These are phyloP conservation scores for Kregervanrija delftensis DNA, from an alignment of 805 yeast genomes.

Conservation along the genomic window DNA sequence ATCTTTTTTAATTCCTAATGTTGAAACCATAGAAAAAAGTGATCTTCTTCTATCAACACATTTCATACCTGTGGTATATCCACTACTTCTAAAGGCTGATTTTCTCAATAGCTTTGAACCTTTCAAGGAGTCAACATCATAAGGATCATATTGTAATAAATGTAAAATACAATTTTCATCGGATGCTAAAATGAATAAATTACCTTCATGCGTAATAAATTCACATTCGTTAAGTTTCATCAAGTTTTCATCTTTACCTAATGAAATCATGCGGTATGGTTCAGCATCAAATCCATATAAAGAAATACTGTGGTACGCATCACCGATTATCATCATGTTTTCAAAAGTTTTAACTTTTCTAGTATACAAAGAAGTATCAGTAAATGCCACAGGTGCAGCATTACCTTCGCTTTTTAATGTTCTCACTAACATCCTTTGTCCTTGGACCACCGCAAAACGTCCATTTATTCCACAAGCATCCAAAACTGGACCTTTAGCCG, in stretches of 20 bases:
- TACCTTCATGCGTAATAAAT: slow-evolving; percentile 65
- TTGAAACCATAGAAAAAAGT: slow-evolving; percentile 24
- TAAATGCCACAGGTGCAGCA: slow-evolving; percentile 89
- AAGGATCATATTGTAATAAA: slow-evolving; percentile 83
- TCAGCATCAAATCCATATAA: slow-evolving; percentile 90
- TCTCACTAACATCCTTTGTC: slow-evolving; percentile 72
- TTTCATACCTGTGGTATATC: slow-evolving; percentile 48
- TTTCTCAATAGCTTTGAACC: slow-evolving; percentile 71
- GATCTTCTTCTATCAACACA: slow-evolving; percentile 33
- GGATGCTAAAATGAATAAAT: slow-evolving; percentile 57
- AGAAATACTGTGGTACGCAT: slow-evolving; percentile 68
- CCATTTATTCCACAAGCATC: slow-evolving; percentile 77
- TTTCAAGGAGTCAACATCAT: slow-evolving; percentile 72
- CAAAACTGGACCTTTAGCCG: slow-evolving; percentile 77
- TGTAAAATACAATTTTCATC: slow-evolving; percentile 66
- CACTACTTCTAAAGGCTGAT: slow-evolving; percentile 65
- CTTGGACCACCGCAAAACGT: slow-evolving; percentile 75
- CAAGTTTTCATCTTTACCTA: slow-evolving; percentile 67
- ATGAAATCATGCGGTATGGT: slow-evolving; percentile 76
- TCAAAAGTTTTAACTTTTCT: slow-evolving; percentile 79
- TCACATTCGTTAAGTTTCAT: slow-evolving; percentile 69
- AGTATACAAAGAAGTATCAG: slow-evolving; percentile 76
- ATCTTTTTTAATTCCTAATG: slow-evolving; percentile 23
- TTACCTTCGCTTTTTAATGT: slow-evolving; percentile 70
- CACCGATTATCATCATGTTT: slow-evolving; percentile 76